These are phyloP conservation scores for Colletotrichum graminicola DNA, from an alignment of 2,329 filamentous ascomycete species.

Conservation along the genomic window DNA sequence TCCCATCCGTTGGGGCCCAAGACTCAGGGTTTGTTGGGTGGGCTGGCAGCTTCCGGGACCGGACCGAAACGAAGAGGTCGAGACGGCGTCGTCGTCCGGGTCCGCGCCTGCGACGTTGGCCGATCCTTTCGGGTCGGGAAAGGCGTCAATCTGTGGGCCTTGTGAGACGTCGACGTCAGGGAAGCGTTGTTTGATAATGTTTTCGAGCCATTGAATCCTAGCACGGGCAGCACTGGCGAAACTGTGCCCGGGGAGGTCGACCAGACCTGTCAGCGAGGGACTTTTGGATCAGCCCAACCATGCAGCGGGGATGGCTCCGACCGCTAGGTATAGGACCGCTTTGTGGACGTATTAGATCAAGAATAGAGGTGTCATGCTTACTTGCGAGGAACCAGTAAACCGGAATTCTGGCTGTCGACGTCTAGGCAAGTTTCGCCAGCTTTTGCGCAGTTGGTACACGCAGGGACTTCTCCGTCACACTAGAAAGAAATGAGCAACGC, in stretches of 20 bases:
- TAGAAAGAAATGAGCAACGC: conserved; percentile 35
- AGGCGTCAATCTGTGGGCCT: conserved; percentile 47
- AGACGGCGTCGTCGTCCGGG: conserved; percentile 36
- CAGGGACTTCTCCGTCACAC: conserved; percentile 54
- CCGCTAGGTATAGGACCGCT: not conserved
- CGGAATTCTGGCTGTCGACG: conserved; percentile 53
- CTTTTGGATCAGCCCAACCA: not conserved
- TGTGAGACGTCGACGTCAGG: conserved; percentile 49
- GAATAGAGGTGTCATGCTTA: conserved; percentile 38
- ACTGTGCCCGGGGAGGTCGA: conserved; percentile 16
- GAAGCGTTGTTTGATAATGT: conserved; percentile 46
- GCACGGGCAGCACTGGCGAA: conserved; percentile 46
- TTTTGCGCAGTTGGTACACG: conserved; percentile 54
- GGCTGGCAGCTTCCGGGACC: conserved; percentile 17
- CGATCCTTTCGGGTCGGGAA: conserved; percentile 40
- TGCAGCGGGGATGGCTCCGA: not conserved
- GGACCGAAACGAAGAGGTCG: conserved; percentile 23
- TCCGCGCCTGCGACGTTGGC: conserved; percentile 27
- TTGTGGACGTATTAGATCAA: not conserved
- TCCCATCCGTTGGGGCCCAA: conserved; percentile 5
- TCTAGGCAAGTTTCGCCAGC: conserved; percentile 52
- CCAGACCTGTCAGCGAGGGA: not conserved
- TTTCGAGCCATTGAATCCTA: conserved; percentile 52
- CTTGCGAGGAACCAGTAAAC: conserved; percentile 52
- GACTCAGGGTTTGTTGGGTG: not conserved